Evolutionary conservation across 768 basidiomycete species (phyloP).

Genomic region (Suillus brevipes): DNA sequence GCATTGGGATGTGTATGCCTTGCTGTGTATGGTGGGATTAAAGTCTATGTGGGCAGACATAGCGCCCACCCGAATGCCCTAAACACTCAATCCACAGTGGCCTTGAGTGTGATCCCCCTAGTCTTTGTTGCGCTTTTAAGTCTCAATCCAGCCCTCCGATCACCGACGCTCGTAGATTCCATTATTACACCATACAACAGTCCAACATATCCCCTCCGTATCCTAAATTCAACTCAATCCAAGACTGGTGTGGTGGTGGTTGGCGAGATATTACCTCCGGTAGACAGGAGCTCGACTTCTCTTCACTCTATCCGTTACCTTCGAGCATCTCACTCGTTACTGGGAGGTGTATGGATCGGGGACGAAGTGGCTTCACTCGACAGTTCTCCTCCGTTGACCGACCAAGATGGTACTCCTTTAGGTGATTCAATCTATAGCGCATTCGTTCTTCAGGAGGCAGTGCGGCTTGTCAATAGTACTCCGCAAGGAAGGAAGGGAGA

Average conservation of each 20-base stretch:
- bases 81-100: background rate
- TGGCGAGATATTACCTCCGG: constrained; percentile 60
- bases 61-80: background rate
- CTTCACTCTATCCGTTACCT: constrained; percentile 59
- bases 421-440: constrained; percentile 83
- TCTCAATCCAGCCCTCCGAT: constrained; percentile 39
- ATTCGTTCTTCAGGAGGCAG: constrained; percentile 87
- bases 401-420: constrained; percentile 53
- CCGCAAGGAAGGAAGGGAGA: constrained; percentile 34
- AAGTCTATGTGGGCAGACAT: background rate
- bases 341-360: constrained; percentile 81
- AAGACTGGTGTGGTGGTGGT: constrained; percentile 84
- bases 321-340: constrained; percentile 63
- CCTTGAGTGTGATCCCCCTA: constrained; percentile 19
- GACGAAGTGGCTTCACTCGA: constrained; percentile 45
- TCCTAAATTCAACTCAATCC: constrained; percentile 67
- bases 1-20: constrained; percentile 20
- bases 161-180: constrained; percentile 61
- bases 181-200: constrained; percentile 49
- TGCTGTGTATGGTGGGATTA: constrained; percentile 15
- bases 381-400: constrained; percentile 41
- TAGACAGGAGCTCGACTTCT: constrained; percentile 26
- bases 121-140: constrained; percentile 40
- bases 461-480: constrained; percentile 62
- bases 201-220: constrained; percentile 55